Conservation (phyloP, 805 yeast species). For the Kluyveromyces starmeri region DNA sequence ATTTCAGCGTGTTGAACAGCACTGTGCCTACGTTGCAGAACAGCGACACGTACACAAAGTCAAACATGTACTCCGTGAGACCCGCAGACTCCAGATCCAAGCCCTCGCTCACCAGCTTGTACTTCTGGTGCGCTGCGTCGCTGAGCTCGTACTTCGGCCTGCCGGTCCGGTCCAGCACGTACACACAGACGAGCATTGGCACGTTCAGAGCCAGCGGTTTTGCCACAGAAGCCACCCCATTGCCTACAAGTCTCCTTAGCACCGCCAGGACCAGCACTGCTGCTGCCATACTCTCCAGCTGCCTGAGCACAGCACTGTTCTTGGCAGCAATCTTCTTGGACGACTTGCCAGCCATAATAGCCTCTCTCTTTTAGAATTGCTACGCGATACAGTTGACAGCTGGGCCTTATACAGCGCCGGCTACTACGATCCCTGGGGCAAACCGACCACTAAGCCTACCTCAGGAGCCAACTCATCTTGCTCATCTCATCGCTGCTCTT, state of each 20-base stretch:
- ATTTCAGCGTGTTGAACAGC: conserved; percentile 36
- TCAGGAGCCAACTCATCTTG: too few species aligned
- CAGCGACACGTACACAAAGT: conserved; percentile 44
- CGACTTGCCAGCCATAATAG: conserved; percentile 59
- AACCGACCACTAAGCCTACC: too few species aligned
- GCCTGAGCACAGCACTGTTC: conserved; percentile 16
- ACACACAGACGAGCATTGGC: conserved; percentile 33
- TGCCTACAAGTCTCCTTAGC: conserved; percentile 29
- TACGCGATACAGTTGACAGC: too few species aligned
- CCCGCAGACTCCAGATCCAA: conserved; percentile 40
- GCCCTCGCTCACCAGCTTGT: conserved; percentile 36
- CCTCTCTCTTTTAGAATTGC: too few species aligned
- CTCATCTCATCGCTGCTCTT: too few species aligned
- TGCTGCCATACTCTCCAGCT: conserved; percentile 19
- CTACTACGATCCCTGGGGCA: too few species aligned
- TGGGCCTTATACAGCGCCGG: too few species aligned
- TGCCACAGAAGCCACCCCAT: conserved; percentile 9
- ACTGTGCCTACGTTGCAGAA: conserved; percentile 38
- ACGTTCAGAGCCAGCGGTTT: conserved; percentile 21
- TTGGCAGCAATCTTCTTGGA: conserved; percentile 41
- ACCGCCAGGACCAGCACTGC: conserved; percentile 20
- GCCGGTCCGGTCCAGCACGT: conserved; percentile 40
- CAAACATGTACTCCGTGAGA: conserved; percentile 46
- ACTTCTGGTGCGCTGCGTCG: conserved; percentile 10
- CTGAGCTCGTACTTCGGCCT: conserved; percentile 36